Conservation (phyloP, 495 filamentous ascomycete species). For the Viridothelium virens region DNA sequence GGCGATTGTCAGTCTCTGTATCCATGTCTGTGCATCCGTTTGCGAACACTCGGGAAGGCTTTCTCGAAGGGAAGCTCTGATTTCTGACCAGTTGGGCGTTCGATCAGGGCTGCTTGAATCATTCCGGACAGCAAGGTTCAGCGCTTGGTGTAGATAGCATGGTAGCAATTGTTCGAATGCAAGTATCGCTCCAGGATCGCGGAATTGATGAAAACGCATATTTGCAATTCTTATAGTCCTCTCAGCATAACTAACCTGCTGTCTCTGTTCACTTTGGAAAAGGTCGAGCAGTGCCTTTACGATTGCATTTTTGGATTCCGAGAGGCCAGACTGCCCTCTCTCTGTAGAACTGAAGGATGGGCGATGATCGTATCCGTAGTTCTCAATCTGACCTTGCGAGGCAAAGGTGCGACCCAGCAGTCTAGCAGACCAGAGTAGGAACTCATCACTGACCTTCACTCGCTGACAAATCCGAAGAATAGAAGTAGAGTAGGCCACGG, state of each 20-base stretch:
- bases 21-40: slow-evolving; percentile 46
- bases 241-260: slow-evolving; percentile 68
- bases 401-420: slow-evolving; percentile 80
- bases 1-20: slow-evolving; percentile 52
- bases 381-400: slow-evolving; percentile 35
- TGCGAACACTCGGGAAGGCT: neutral
- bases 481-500: slow-evolving; percentile 51
- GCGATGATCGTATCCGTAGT: slow-evolving; percentile 26
- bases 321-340: neutral
- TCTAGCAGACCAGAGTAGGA: slow-evolving; percentile 74
- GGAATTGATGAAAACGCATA: slow-evolving; percentile 40
- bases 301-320: slow-evolving; percentile 45
- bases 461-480: slow-evolving; percentile 68
- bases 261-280: slow-evolving; percentile 53
- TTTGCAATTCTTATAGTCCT: slow-evolving; percentile 64
- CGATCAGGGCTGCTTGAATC: neutral
- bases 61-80: neutral
- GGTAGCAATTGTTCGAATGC: slow-evolving; percentile 26
- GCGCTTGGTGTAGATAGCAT: neutral
- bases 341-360: neutral
- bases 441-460: slow-evolving; percentile 53
- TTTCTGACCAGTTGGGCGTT: neutral
- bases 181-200: slow-evolving; percentile 18
- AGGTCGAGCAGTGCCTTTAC: slow-evolving; percentile 60
- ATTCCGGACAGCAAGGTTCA: neutral